phyloP scores from a whole-genome alignment of 2,329 filamentous ascomycete genomes.

The Fonsecaea nubica region DNA sequence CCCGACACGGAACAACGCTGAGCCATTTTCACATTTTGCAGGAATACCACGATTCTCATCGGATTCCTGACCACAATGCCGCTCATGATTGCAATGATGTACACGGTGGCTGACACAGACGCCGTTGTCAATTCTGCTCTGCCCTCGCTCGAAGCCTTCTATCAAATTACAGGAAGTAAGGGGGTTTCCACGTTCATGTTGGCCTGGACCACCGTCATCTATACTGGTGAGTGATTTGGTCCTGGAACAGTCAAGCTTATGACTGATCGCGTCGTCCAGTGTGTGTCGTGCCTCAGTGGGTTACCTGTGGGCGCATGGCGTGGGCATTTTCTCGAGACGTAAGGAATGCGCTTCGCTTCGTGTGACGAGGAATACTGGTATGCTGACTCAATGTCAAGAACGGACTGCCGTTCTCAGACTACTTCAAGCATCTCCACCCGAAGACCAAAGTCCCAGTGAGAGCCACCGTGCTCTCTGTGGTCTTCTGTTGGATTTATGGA shows the following conservation, averaged over 20 bases:
- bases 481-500: slow-evolving; percentile 43
- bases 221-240: slow-evolving; percentile 44
- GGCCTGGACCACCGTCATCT: slow-evolving; percentile 54
- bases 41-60: slow-evolving; percentile 42
- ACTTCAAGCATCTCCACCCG: slow-evolving; percentile 46
- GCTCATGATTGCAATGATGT: slow-evolving; percentile 11
- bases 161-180: slow-evolving; percentile 36
- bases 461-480: slow-evolving; percentile 46
- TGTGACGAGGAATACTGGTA: neutral
- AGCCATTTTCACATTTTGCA: slow-evolving; percentile 13
- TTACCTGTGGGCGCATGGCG: slow-evolving; percentile 58
- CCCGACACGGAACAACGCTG: slow-evolving; percentile 21
- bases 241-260: neutral
- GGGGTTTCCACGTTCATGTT: slow-evolving; percentile 54
- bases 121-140: slow-evolving; percentile 8
- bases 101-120: slow-evolving; percentile 11
- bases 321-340: slow-evolving; percentile 61
- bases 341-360: neutral
- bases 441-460: slow-evolving; percentile 47
- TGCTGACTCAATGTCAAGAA: slow-evolving; percentile 27
- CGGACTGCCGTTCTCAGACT: slow-evolving; percentile 53
- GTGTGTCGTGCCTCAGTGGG: slow-evolving; percentile 54
- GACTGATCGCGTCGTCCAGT: neutral
- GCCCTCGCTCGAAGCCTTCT: slow-evolving; percentile 8
- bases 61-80: slow-evolving; percentile 48